Evolutionary conservation across 345 rosid genomes (phyloP).

Genomic region (Ailanthus altissimus): DNA sequence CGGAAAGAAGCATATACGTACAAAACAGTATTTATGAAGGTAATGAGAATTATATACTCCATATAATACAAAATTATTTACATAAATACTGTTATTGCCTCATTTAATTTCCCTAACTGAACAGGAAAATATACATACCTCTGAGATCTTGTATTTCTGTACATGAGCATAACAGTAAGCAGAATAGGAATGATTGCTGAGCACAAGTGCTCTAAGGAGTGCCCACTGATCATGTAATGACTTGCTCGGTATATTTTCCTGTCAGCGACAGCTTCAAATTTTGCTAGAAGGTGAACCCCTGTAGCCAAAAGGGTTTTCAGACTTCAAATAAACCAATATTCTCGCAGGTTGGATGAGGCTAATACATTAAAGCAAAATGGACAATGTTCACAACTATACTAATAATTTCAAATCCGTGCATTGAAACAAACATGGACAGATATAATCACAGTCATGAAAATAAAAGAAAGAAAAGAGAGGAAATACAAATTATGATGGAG

Average conservation of each 20-base stretch:
- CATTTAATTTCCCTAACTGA: background rate
- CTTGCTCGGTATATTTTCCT: constrained; percentile 57
- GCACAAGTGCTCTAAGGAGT: constrained; percentile 74
- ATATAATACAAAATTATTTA: background rate
- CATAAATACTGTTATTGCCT: background rate
- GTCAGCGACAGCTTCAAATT: constrained; percentile 65
- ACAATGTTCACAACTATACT: background rate
- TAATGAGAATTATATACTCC: background rate
- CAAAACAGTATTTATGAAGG: background rate
- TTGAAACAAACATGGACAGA: background rate
- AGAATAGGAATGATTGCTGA: constrained; percentile 53
- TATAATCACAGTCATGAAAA: background rate
- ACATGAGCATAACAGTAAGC: constrained; percentile 70
- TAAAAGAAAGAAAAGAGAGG: background rate
- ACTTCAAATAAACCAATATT: constrained; percentile 8
- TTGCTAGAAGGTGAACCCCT: constrained; percentile 58
- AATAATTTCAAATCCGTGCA: background rate
- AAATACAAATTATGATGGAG: background rate
- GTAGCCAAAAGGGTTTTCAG: constrained; percentile 24
- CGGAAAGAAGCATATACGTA: background rate
- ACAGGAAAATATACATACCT: constrained; percentile 46
- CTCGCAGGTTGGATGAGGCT: background rate
- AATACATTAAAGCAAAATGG: background rate
- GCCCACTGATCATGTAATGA: constrained; percentile 69
- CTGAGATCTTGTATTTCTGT: constrained; percentile 54